Base-by-base conservation (phyloP, 1,284 basidiomycete species). In the Tilletia caries region DNA sequence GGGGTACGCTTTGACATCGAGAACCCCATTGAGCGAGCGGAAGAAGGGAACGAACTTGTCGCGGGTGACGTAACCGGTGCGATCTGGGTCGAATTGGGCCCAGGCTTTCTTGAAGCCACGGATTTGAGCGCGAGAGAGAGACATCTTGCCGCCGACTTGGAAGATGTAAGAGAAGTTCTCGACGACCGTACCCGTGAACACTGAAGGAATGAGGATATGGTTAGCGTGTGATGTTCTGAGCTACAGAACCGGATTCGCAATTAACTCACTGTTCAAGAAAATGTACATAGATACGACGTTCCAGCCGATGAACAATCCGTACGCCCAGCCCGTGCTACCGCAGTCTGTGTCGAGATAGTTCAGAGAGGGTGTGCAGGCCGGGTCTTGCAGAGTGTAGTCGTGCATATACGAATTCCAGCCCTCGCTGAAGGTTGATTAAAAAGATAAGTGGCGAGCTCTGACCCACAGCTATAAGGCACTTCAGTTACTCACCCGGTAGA, bases 141-240 rank as follows among this genome's bases (percentile, higher is more conserved):
- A 89, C 68, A 90, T 91, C 33, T 90, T 88, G n/a, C 91, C 90
- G 25, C 92, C 91, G 5, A 92, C 88, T 67, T 96, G 93, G 84
- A 95, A 95, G 10, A 98, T 92, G 83, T 95, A 97, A 25, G 93
- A 92, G 83, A 98, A 98, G 80, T 92, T 96, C 83, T 98, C 91
- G 77, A 98, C 94, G 69, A 98, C 92, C 73, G 95, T 92, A 91
- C 90, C 90, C 87, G 75, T 72, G 54, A 78, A 69, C 69, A 77
- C 68, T 68, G 69, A 46, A 50, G 10, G 32, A 48, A 60, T 23
- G 41, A n/a, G n/a, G 34, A 46, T 2, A 44, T 20, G 15, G 46
- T 37, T 25, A 62, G n/a, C 64, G 8, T 13, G 25, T 20, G 25
- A 3, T 4, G 46, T 18, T 48, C 12, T 5, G 20, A 44, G 44